Evolutionary conservation across 2,329 filamentous ascomycete species (phyloP), one percentile per base, ranked within the genome.

Genomic region (Pseudopyricularia cyperi): DNA sequence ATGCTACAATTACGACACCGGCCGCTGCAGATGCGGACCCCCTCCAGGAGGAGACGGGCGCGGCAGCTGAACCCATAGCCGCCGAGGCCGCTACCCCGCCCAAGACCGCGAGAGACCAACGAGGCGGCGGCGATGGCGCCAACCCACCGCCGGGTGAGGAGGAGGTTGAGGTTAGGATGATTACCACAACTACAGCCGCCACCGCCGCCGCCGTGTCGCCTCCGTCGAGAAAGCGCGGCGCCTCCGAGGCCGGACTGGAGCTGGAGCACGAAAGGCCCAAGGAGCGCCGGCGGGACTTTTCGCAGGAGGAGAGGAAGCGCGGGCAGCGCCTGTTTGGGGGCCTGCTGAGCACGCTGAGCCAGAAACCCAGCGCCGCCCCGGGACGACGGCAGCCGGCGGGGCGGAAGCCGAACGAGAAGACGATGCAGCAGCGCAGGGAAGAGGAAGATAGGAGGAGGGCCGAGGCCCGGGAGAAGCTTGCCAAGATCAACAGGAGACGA

Each of bases 301-400:
- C 73, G 28, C 71, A 82, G 53, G 86, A 94, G 61, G 91, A 97
- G 64, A 88, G 83, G 66, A 89, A 87, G 64, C 84, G 91, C 35
- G 87, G 87, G 22, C 85, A 87, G 66, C 79, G 91, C 51, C 74
- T 97, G 55, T 96, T 96, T 63, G 90, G 91, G 55, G 87, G 84
- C 34, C 70, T 94, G 53, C 72, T 93, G 54, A 87, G 77, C 64
- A 88, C 85, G 35, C 75, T 95, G 55, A 89, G 84, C 66, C 86
- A 91, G 68, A 83, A 77, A 60, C 76, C 76, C 62, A 77, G 73
- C 58, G 74, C 63, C 70, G 74, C 37, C 22, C 37, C 37, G n/a
- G 37, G 37, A 67, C 82, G 80, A 60, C 82, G 87, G 53, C 78
- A 77, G 55, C 89, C 91, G 65, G 89, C 91, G 65, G 89, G 93